Evolutionary conservation across 352 stramenopile species (phyloP), one percentile per base, ranked within the genome.

Genomic region (Pythium graminicola): DNA sequence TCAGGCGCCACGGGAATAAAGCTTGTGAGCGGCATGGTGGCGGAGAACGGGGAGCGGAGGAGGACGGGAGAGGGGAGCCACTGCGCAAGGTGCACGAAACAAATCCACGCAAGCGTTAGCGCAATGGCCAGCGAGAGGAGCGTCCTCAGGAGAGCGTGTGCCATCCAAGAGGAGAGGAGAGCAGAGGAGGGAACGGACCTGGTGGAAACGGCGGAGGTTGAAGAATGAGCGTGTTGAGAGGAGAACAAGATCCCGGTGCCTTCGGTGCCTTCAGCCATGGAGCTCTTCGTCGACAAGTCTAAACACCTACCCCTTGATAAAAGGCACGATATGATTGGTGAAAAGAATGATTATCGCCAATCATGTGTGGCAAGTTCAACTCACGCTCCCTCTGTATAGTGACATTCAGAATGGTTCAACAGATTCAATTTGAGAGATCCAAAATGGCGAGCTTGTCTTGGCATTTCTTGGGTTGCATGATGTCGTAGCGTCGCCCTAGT

Each of bases 1-100:
- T 86, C 71, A 28, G 69, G 36, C 28, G 71, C 24, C 39, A 87
- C 74, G 16, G 60, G 33, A 8, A 92, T 61, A 57, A 92, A 92
- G 45, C 78, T 87, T 26, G 63, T 64, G 60, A 59, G 22, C 60
- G 72, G 65, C 48, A 47, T 60, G n/a, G 22, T 51, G 41, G 36
- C 19, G 45, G 5, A 29, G 16, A 5, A 26, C 6, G 17, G 43
- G 26, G 19, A 24, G 47, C 23, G 13, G 45, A 31, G 29, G 14
- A 24, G 45, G 45, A 36, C 19, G 23, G 48, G 8, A 32, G 38
- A 28, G 20, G n/a, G 28, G 17, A 50, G 42, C 50, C 26, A 57
- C 38, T 38, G 39, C 50, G 42, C 24, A 26, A 60, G 16, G 40
- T 48, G 32, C 11, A 48, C 17, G 9, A 61, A 17, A 44, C 28